Conservation (phyloP, 2,329 filamentous ascomycete species). For the Pleoardoris graminearum region DNA sequence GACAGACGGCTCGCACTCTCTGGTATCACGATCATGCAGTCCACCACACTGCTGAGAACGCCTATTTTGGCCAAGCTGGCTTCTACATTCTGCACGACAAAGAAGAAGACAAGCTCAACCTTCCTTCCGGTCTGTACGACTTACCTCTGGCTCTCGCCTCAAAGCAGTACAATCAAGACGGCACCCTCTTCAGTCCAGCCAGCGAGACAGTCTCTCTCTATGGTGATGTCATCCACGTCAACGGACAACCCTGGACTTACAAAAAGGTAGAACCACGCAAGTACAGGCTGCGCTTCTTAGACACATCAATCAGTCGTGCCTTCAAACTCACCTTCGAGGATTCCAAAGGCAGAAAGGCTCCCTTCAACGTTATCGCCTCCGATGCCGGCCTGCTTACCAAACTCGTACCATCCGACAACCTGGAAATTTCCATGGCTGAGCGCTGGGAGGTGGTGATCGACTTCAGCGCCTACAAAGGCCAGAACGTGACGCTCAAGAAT, state of each 20-base stretch:
- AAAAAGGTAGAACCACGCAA: constrained; percentile 63
- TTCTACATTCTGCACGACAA: constrained; percentile 60
- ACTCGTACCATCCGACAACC: constrained; percentile 50
- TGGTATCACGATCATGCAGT: constrained; percentile 54
- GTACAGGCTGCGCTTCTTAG: constrained; percentile 61
- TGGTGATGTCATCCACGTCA: constrained; percentile 63
- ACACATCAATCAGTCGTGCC: constrained; percentile 47
- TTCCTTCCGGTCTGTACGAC: constrained; percentile 60
- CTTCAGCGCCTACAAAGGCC: constrained; percentile 55
- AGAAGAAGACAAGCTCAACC: constrained; percentile 53
- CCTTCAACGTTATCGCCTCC: constrained; percentile 59
- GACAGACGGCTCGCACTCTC: constrained; percentile 56
- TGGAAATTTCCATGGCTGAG: constrained; percentile 60
- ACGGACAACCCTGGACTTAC: constrained; percentile 63
- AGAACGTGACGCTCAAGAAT: constrained; percentile 56
- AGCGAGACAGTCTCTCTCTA: constrained; percentile 56
- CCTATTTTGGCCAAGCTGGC: constrained; percentile 62
- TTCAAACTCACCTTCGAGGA: constrained; percentile 57
- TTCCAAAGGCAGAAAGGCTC: constrained; percentile 44
- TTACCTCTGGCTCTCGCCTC: constrained; percentile 57
- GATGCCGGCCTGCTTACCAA: constrained; percentile 51
- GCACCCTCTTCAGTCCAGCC: constrained; percentile 54
- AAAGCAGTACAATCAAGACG: constrained; percentile 59
- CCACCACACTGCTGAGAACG: constrained; percentile 57
- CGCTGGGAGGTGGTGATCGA: constrained; percentile 64